These are phyloP conservation scores for Auriscalpium microsporum DNA, from an alignment of 768 basidiomycete genomes.

Conservation along the genomic window DNA sequence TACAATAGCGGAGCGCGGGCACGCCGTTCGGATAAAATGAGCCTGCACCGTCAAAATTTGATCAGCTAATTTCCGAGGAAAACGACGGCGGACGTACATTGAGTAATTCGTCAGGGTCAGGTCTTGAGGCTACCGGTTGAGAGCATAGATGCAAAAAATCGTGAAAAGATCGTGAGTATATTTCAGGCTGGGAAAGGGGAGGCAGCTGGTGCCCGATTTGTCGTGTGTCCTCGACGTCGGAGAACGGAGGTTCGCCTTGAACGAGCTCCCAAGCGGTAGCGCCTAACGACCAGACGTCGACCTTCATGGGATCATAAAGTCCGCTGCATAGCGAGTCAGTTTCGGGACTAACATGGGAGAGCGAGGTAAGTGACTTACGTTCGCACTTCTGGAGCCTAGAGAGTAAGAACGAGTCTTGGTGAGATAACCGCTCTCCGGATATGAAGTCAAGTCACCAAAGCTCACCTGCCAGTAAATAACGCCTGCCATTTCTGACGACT, in stretches of 20 bases:
- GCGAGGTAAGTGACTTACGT: conserved; percentile 33
- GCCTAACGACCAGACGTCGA: conserved; percentile 16
- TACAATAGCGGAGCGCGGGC: conserved; percentile 14
- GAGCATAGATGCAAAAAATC: conserved; percentile 16
- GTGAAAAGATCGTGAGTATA: conserved; percentile 14
- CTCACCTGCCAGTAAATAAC: conserved; percentile 75
- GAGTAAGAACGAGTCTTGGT: not conserved
- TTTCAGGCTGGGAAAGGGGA: conserved; percentile 10
- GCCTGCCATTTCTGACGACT: conserved; percentile 51
- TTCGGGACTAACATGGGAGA: not conserved
- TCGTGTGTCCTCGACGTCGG: conserved; percentile 11
- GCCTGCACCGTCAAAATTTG: not conserved
- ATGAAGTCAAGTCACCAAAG: not conserved
- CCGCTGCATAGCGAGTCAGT: conserved; percentile 2
- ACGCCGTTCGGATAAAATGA: conserved; percentile 13
- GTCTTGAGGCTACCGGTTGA: conserved; percentile 12
- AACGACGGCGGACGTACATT: conserved; percentile 4
- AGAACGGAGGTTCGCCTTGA: conserved; percentile 10
- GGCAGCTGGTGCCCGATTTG: conserved; percentile 9
- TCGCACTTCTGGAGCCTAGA: conserved; percentile 66
- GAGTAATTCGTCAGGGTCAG: conserved; percentile 14
- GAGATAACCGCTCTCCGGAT: too few species aligned
- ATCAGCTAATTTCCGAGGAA: not conserved
- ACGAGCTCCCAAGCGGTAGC: conserved; percentile 15
- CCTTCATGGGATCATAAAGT: conserved; percentile 13